Evolutionary conservation across 345 rosid species (phyloP).

Genomic region (Eucalyptus marginata): DNA sequence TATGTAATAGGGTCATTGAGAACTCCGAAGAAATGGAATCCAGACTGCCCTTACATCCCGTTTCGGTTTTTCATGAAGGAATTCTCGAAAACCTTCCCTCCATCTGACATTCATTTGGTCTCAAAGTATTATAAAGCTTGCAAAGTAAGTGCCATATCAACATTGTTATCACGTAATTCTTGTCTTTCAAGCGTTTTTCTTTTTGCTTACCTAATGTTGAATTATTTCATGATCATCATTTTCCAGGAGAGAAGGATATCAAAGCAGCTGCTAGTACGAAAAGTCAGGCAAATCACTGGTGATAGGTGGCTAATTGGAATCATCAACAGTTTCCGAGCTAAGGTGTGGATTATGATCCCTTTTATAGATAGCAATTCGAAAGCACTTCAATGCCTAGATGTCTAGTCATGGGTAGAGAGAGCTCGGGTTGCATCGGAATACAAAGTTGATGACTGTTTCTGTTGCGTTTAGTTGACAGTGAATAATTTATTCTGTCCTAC

Average conservation of each 20-base stretch:
- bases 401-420: neutral
- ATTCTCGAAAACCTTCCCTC: constrained; percentile 47
- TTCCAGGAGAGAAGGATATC: constrained; percentile 52
- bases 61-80: constrained; percentile 53
- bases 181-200: neutral
- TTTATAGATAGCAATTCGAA: neutral
- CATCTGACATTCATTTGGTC: constrained; percentile 23
- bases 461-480: neutral
- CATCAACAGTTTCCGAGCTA: constrained; percentile 42
- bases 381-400: neutral
- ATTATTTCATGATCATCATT: neutral
- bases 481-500: neutral
- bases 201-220: neutral
- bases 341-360: constrained; percentile 10
- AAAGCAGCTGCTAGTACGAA: constrained; percentile 37
- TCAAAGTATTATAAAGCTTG: constrained; percentile 42
- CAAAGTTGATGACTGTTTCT: neutral
- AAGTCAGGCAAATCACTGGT: constrained; percentile 52
- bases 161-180: neutral
- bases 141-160: constrained; percentile 13
- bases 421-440: neutral
- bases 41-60: constrained; percentile 82
- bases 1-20: constrained; percentile 15
- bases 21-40: constrained; percentile 14
- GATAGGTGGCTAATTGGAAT: constrained; percentile 54